These are phyloP conservation scores for Fomitiporia mediterranea DNA, from an alignment of 1,284 basidiomycete genomes.

Conservation along the genomic window DNA sequence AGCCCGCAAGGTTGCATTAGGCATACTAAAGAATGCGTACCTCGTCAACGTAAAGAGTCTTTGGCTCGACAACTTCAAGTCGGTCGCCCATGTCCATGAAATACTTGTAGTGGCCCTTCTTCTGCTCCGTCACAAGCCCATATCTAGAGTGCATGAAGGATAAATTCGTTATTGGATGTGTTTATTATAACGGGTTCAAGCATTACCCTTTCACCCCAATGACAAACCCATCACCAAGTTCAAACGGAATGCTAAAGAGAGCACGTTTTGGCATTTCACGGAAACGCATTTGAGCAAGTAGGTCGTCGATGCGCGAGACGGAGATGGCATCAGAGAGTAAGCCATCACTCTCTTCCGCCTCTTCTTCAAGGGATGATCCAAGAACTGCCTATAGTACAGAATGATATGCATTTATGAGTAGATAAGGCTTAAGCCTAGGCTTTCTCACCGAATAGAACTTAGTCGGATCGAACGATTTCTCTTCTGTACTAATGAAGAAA, in stretches of 20 bases:
- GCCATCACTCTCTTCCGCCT: conserved; percentile 43
- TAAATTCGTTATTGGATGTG: neutral
- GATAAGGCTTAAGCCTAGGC: too few relatives aligned
- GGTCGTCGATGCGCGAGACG: conserved; percentile 68
- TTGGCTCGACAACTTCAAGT: conserved; percentile 68
- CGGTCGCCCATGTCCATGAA: conserved; percentile 75
- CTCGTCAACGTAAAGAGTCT: conserved; percentile 75
- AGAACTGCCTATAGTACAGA: conserved; percentile 54
- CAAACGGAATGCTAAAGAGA: conserved; percentile 77
- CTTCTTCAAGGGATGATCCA: conserved; percentile 44
- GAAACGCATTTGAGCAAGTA: conserved; percentile 80
- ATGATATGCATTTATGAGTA: too few relatives aligned
- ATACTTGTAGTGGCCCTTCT: conserved; percentile 74
- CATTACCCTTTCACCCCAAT: conserved; percentile 88
- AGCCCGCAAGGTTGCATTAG: conserved; percentile 5
- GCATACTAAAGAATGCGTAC: conserved; percentile 41
- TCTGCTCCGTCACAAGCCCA: conserved; percentile 81
- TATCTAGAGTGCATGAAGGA: conserved; percentile 48
- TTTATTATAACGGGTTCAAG: neutral
- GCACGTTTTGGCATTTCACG: conserved; percentile 88
- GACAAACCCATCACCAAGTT: conserved; percentile 74
- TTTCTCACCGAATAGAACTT: conserved; percentile 92
- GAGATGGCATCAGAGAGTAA: conserved; percentile 63
- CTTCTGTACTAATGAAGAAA: conserved; percentile 80
- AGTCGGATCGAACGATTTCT: conserved; percentile 67